Conservation (phyloP, 768 basidiomycete species). For the Holtermanniella nyarrowii region DNA sequence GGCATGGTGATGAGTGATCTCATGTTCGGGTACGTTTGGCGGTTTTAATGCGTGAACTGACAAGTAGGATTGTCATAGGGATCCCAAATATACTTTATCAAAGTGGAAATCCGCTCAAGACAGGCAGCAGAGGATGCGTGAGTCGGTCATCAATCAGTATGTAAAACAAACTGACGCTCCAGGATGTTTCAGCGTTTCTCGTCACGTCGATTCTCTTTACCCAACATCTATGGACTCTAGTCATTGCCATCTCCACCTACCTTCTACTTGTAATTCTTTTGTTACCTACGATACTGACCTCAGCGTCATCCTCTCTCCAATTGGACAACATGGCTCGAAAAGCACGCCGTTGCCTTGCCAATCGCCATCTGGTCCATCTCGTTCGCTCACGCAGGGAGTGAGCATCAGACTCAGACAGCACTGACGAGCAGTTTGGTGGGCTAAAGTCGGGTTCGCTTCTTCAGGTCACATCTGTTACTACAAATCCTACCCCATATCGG, state of each 20-base stretch:
- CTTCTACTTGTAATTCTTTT: conserved; percentile 24
- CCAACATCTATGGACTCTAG: conserved; percentile 38
- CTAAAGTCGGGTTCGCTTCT: conserved; percentile 22
- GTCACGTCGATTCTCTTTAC: conserved; percentile 33
- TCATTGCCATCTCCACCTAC: conserved; percentile 35
- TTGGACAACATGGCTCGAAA: conserved; percentile 22
- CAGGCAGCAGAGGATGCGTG: conserved; percentile 25
- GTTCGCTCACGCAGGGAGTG: conserved; percentile 28
- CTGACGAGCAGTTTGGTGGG: conserved; percentile 24
- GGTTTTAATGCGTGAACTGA: not conserved
- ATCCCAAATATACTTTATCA: conserved; percentile 20
- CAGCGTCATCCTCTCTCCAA: conserved; percentile 34
- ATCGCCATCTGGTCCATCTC: conserved; percentile 22
- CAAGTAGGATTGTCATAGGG: conserved; percentile 17
- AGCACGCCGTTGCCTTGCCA: conserved; percentile 17
- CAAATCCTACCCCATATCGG: conserved; percentile 2
- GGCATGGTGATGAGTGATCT: conserved; percentile 39
- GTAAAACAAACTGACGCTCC: not conserved
- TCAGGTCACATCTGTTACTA: conserved; percentile 34
- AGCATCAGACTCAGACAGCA: not conserved
- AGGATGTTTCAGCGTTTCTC: conserved; percentile 29
- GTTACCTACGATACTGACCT: not conserved
- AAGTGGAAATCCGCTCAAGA: conserved; percentile 10
- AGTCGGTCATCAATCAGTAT: conserved; percentile 8
- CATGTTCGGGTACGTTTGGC: conserved; percentile 26